phyloP scores from a whole-genome alignment of 129 eudicot species.

The Artemisia annua region DNA sequence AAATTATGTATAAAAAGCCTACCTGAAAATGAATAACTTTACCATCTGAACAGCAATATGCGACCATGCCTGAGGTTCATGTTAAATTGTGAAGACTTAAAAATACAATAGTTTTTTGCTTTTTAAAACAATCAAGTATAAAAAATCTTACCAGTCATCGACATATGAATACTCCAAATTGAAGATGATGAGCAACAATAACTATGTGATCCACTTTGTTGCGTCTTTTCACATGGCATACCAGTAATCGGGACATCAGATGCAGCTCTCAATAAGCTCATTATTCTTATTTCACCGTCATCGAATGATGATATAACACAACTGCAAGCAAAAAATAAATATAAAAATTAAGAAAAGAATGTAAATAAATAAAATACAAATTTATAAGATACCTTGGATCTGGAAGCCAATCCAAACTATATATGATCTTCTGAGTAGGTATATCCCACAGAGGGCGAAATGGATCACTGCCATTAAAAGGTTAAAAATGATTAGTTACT shows the following conservation, averaged over 20 bases:
- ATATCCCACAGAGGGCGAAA: constrained; percentile 78
- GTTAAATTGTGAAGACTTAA: neutral
- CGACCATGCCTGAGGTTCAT: constrained; percentile 67
- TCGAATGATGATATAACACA: constrained; percentile 60
- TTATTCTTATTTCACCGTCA: constrained; percentile 74
- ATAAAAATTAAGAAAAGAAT: neutral
- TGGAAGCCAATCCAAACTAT: constrained; percentile 84
- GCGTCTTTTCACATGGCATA: constrained; percentile 49
- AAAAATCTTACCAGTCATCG: constrained; percentile 55
- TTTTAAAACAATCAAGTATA: neutral
- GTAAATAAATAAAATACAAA: neutral
- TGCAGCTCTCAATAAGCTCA: constrained; percentile 67
- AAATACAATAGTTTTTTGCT: neutral
- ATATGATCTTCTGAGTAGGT: constrained; percentile 42
- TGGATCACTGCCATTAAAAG: constrained; percentile 65
- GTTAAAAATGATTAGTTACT: neutral
- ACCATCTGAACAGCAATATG: constrained; percentile 90
- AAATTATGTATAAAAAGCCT: constrained; percentile 1
- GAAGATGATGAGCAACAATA: constrained; percentile 64
- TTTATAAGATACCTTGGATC: constrained; percentile 66
- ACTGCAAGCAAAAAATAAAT: constrained; percentile 39
- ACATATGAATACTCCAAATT: constrained; percentile 78
- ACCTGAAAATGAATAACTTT: constrained; percentile 83
- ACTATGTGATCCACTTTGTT: constrained; percentile 58
- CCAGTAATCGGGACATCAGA: constrained; percentile 74